A percentile compares a stretch with the other conserved stretches of the same genome.
Conservation (phyloP, 1,284 basidiomycete genomes). For the Lentinus polychrous region DNA sequence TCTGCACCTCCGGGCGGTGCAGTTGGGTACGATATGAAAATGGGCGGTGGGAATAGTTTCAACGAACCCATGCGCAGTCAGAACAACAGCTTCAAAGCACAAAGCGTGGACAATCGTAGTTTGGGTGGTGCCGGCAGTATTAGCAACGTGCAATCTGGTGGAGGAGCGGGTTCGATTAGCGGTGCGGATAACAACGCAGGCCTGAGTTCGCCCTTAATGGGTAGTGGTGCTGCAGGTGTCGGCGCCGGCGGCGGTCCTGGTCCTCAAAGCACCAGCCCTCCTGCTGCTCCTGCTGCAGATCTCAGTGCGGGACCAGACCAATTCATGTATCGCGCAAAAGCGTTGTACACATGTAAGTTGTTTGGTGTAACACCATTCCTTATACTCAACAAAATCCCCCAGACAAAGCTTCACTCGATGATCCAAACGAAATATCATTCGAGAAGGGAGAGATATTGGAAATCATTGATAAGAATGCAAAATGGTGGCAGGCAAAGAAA, state of each 20-base stretch:
- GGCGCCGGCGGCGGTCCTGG: slow-evolving; percentile 38
- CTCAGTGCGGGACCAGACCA: slow-evolving; percentile 14
- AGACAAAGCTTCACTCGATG: slow-evolving; percentile 90
- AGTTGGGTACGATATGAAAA: slow-evolving; percentile 54
- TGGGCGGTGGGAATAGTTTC: slow-evolving; percentile 32
- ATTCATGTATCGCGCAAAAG: slow-evolving; percentile 74
- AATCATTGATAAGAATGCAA: slow-evolving; percentile 89
- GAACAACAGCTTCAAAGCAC: slow-evolving; percentile 51
- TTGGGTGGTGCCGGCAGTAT: slow-evolving; percentile 35
- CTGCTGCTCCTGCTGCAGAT: slow-evolving; percentile 15
- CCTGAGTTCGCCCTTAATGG: slow-evolving; percentile 59
- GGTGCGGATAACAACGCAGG: slow-evolving; percentile 40
- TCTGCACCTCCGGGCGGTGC: slow-evolving; percentile 33
- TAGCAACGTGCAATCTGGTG: slow-evolving; percentile 30
- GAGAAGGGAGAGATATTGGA: slow-evolving; percentile 91
- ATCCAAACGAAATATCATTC: slow-evolving; percentile 96
- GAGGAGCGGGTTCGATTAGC: slow-evolving; percentile 38
- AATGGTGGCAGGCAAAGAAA: slow-evolving; percentile 95
- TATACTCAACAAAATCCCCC: slow-evolving; percentile 11
- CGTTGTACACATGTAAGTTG: slow-evolving; percentile 77
- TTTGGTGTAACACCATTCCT: not conserved
- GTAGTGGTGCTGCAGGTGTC: slow-evolving; percentile 42
- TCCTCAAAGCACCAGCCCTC: slow-evolving; percentile 3
- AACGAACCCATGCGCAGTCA: slow-evolving; percentile 49
- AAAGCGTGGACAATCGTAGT: slow-evolving; percentile 33